Evolutionary conservation across 2,329 filamentous ascomycete species (phyloP).

Genomic region (Fusarium tjaetaba): DNA sequence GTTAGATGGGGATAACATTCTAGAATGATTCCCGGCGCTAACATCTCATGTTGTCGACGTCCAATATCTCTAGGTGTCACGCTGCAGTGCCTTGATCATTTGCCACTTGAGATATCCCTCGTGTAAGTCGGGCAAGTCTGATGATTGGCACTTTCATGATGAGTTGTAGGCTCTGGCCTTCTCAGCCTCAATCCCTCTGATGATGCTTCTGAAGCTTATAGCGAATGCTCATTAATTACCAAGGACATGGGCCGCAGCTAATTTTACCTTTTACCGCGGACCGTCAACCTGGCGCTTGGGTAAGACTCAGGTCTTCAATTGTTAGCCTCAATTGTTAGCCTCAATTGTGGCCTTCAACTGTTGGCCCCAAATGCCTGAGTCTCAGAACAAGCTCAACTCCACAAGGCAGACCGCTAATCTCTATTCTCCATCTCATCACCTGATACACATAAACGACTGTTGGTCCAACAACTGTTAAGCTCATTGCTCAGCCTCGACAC

Average conservation of each 20-base stretch:
- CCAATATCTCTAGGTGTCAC: neutral
- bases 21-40: constrained; percentile 28
- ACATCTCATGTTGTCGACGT: neutral
- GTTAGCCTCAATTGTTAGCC: neutral
- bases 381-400: constrained; percentile 10
- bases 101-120: constrained; percentile 11
- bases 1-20: constrained; percentile 6
- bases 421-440: neutral
- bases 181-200: neutral
- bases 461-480: neutral
- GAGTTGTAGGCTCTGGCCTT: neutral
- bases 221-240: neutral
- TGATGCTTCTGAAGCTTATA: neutral
- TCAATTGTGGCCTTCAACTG: neutral
- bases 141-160: too few species aligned
- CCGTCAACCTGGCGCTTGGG: neutral
- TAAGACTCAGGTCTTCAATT: neutral
- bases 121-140: neutral
- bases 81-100: constrained; percentile 12
- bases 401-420: constrained; percentile 24
- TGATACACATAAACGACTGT: neutral
- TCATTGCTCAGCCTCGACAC: constrained; percentile 18
- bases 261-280: neutral
- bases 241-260: neutral
- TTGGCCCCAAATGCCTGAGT: constrained; percentile 4